These are phyloP conservation scores for Bipolaris oryzae DNA, from an alignment of 2,329 filamentous ascomycete genomes.

Conservation along the genomic window DNA sequence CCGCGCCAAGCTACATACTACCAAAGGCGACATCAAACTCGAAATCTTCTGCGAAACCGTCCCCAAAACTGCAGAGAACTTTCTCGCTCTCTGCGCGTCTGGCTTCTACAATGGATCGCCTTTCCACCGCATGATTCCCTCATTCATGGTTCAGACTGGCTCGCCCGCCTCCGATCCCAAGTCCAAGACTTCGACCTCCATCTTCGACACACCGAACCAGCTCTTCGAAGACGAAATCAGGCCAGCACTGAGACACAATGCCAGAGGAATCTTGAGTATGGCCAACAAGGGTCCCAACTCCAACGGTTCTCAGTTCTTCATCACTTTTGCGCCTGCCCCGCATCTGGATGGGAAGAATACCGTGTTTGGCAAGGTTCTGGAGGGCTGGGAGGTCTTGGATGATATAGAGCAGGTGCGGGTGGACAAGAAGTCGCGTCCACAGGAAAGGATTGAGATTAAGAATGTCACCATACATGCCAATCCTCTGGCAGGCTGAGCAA, in stretches of 20 bases:
- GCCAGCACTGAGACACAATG: slow-evolving; percentile 70
- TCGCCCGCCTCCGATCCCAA: slow-evolving; percentile 58
- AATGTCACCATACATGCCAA: slow-evolving; percentile 79
- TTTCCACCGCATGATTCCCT: slow-evolving; percentile 79
- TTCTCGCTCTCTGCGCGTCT: slow-evolving; percentile 83
- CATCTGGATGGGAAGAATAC: slow-evolving; percentile 86
- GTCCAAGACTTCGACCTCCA: slow-evolving; percentile 71
- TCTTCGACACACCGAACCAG: slow-evolving; percentile 60
- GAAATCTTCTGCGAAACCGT: slow-evolving; percentile 96
- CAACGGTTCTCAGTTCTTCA: slow-evolving; percentile 82
- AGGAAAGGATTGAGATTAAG: slow-evolving; percentile 69
- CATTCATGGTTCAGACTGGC: slow-evolving; percentile 82
- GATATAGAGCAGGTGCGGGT: slow-evolving; percentile 74
- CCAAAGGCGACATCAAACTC: slow-evolving; percentile 87
- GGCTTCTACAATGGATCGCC: slow-evolving; percentile 76
- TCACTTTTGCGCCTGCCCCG: slow-evolving; percentile 76
- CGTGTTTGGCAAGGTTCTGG: slow-evolving; percentile 75
- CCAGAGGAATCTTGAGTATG: slow-evolving; percentile 75
- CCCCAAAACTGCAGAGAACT: slow-evolving; percentile 92
- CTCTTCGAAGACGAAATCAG: slow-evolving; percentile 82
- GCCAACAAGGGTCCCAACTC: slow-evolving; percentile 76
- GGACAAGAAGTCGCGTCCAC: slow-evolving; percentile 78
- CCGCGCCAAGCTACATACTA: slow-evolving; percentile 71
- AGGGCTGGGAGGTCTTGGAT: slow-evolving; percentile 66
- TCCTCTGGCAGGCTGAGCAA: slow-evolving; percentile 64